Conservation (phyloP, 305 asterid species). For the Nicotiana rustica region DNA sequence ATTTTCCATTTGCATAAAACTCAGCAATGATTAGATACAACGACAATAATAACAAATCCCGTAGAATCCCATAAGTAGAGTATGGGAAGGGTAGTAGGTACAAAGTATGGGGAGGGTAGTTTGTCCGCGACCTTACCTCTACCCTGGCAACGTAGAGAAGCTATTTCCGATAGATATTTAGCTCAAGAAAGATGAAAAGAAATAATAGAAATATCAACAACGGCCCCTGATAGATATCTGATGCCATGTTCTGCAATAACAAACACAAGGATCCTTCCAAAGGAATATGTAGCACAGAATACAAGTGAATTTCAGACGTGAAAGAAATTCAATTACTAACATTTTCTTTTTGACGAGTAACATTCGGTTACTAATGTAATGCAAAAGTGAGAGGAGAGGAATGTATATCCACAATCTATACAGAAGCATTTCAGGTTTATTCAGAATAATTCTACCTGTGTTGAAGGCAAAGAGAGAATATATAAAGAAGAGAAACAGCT, state of each 20-base stretch:
- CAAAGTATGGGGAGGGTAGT: too few relatives aligned
- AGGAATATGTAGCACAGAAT: not conserved
- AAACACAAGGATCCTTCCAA: not conserved
- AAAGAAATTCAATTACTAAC: not conserved
- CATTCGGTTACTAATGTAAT: not conserved
- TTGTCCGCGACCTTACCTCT: too few relatives aligned
- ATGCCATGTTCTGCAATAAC: conserved; percentile 5
- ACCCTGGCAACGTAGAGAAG: too few relatives aligned
- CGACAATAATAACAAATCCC: too few relatives aligned
- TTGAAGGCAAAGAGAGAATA: conserved; percentile 25
- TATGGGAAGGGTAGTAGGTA: too few relatives aligned
- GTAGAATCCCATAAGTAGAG: too few relatives aligned
- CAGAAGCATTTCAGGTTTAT: conserved; percentile 29
- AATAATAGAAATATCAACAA: too few relatives aligned
- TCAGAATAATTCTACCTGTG: not conserved
- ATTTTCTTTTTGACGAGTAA: not conserved
- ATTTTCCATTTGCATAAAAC: too few relatives aligned
- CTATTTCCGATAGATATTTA: too few relatives aligned
- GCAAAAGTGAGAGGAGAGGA: not conserved
- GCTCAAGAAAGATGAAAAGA: too few relatives aligned
- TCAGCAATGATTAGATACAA: too few relatives aligned
- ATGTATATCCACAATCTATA: conserved; percentile 10
- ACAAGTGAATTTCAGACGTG: not conserved
- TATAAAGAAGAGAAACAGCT: conserved; percentile 15
- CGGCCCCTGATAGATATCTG: not conserved